Base-by-base conservation (phyloP, 768 basidiomycete species). In the Cystofilobasidium capitatum region DNA sequence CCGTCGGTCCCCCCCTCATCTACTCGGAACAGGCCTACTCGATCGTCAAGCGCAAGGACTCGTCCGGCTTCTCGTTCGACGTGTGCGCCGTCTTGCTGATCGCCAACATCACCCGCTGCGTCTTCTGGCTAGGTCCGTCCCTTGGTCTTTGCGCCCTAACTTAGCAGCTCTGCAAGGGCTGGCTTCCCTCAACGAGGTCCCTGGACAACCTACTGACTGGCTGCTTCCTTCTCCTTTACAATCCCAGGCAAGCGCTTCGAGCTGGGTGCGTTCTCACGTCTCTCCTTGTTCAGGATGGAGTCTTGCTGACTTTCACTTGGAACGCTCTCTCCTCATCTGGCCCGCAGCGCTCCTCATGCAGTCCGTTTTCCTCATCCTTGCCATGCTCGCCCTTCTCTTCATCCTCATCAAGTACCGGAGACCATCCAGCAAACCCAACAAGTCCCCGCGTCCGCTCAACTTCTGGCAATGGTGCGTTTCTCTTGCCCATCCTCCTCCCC, bases 301-400 rank as follows among this genome's bases (percentile, higher is more conserved):
- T 40, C 40, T 5, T 51, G 33, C 39, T 29, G 62, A 22, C 45
- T 51, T n/a, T 29, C 44, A 10, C n/a, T 49, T 17, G 45, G 62
- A 26, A 33, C 24, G 62, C 47, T 42, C 37, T 31, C 40, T 8
- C 24, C 42, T n/a, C 24, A 12, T 14, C 20, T 35, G 16, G 22
- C 20, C 16, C 7, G 10, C 58, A 67, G 66, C 67, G 7, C 67
- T 69, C 1, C 57, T 69, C 29, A 37, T 69, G 26, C 67, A 69
- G n/a, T 63, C 61, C 17, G 33, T 69, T n/a, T 44, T 39, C 29
- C 61, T 69, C 39, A 40, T 62, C 55, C 6, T 69, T 2, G 54
- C 67, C 0, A 69, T 69, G 67, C 67, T 69, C 35, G 61, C 47
- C 22, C 67, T 69, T 13, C 67, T 62, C 17, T 69, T 24, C 45